Evolutionary conservation across 495 filamentous ascomycete genomes (phyloP).

Genomic region (Evansstolkia leycettana): DNA sequence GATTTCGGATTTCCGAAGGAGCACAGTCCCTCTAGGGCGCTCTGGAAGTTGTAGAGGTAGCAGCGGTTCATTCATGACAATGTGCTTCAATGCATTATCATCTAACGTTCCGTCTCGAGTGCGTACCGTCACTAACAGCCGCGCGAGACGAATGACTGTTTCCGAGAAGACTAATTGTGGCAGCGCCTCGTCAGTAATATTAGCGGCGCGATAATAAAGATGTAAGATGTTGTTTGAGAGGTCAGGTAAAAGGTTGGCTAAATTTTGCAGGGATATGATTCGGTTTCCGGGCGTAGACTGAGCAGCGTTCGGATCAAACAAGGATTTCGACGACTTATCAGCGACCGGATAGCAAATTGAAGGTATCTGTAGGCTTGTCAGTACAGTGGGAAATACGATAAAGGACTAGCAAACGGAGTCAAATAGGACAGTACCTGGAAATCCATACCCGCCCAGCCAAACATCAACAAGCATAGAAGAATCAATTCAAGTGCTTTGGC

Average conservation of each 20-base stretch:
- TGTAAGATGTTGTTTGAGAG: slow-evolving; percentile 72
- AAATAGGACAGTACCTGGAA: slow-evolving; percentile 53
- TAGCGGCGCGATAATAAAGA: slow-evolving; percentile 63
- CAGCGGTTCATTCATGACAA: slow-evolving; percentile 46
- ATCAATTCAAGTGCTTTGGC: slow-evolving; percentile 88
- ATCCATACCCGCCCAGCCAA: slow-evolving; percentile 74
- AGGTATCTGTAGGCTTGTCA: slow-evolving; percentile 36
- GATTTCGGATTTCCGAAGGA: slow-evolving; percentile 50
- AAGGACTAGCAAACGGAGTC: background rate
- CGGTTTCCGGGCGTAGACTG: slow-evolving; percentile 33
- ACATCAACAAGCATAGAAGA: slow-evolving; percentile 67
- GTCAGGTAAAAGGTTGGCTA: slow-evolving; percentile 54
- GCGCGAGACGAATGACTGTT: slow-evolving; percentile 66
- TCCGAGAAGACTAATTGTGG: slow-evolving; percentile 76
- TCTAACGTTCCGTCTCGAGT: slow-evolving; percentile 55
- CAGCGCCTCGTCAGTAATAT: slow-evolving; percentile 67
- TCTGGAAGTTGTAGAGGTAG: slow-evolving; percentile 25
- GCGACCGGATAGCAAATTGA: slow-evolving; percentile 45
- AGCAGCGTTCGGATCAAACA: slow-evolving; percentile 29
- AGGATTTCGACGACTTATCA: slow-evolving; percentile 40
- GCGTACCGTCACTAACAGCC: slow-evolving; percentile 58
- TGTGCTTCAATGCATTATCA: slow-evolving; percentile 51
- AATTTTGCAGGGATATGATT: slow-evolving; percentile 46
- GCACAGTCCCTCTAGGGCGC: slow-evolving; percentile 27
- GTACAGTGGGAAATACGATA: background rate